phyloP scores from a whole-genome alignment of 1,284 basidiomycete species.

The Sanguinoderma infundibulare region DNA sequence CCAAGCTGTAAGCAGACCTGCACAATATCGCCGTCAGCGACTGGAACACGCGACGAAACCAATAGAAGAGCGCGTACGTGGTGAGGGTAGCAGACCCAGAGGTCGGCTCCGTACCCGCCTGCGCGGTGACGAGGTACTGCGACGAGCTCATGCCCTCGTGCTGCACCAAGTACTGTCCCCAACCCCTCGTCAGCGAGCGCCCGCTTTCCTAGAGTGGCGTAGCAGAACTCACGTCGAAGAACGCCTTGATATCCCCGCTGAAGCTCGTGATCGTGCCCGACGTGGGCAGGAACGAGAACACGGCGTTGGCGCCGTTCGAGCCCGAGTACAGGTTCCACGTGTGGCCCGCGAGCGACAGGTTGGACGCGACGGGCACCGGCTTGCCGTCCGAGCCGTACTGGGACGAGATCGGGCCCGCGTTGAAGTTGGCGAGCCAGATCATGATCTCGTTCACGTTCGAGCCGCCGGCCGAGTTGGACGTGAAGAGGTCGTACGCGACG shows the following conservation, averaged over 20 bases:
- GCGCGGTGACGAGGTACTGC: slow-evolving; percentile 57
- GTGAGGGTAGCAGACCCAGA: slow-evolving; percentile 58
- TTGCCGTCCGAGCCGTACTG: slow-evolving; percentile 49
- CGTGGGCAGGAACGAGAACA: slow-evolving; percentile 65
- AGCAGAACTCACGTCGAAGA: slow-evolving; percentile 49
- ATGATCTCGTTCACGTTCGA: slow-evolving; percentile 62
- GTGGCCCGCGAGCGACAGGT: slow-evolving; percentile 51
- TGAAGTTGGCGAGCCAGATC: slow-evolving; percentile 68
- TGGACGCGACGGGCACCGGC: slow-evolving; percentile 50
- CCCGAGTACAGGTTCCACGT: slow-evolving; percentile 66
- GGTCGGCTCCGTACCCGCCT: slow-evolving; percentile 62
- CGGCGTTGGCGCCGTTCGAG: slow-evolving; percentile 60
- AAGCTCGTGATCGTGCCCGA: slow-evolving; percentile 52
- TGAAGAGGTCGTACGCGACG: slow-evolving; percentile 69
- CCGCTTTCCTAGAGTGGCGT: not conserved
- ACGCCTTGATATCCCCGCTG: slow-evolving; percentile 56
- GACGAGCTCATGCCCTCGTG: slow-evolving; percentile 48
- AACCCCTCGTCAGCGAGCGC: not conserved
- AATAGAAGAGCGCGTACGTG: slow-evolving; percentile 40
- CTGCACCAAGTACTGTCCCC: slow-evolving; percentile 53
- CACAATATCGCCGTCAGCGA: not conserved
- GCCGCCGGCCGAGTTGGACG: slow-evolving; percentile 54
- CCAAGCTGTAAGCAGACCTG: slow-evolving; percentile 47
- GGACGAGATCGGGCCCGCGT: slow-evolving; percentile 60
- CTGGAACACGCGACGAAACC: not conserved